Base-by-base conservation (phyloP, 2,329 filamentous ascomycete species). In the Sporothrix humicola region DNA sequence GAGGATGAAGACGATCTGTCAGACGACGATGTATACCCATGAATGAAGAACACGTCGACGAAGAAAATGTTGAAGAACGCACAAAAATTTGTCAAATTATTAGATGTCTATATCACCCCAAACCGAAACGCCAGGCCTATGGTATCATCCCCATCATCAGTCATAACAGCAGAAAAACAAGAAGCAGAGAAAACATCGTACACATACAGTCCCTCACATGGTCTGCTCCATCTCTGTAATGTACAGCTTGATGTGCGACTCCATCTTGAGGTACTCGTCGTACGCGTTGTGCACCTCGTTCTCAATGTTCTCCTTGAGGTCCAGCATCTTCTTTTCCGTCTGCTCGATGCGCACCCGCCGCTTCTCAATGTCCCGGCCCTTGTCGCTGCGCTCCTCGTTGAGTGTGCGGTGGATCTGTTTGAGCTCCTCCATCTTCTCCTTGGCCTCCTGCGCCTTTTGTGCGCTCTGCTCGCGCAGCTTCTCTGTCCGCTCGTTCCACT, bases 311-410 rank as follows among this genome's bases (percentile, higher is more conserved):
- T 98, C 96, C 81, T 98, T 98, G 77, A 99, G 87, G 82, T 99
- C 96, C 66, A 92, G 90, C 95, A 98, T 99, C 95, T 98, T 98
- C 85, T 98, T 98, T 87, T 98, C 95, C 9, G 94, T 97, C 85
- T 98, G 94, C 83, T 99, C 96, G 76, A 99, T 98, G 75, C 95
- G 87, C n/a, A 98, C 93, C 77, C 93, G 90, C 78, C 95, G 87
- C 80, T 92, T 90, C 85, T 99, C 96, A 84, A 98, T 97, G 79
- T 98, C 95, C 73, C 93, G 91, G 48, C 92, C 91, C 83, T 97
- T 97, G 72, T 96, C 93, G 1, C 88, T 89, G 76, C 95, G 88
- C 85, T 99, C 95, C 79, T 95, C 92, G 0, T 92, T 92, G 75
- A 98, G 85, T 80, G 90, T 90, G 79, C 90, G 90, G 82, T 99